Conservation (phyloP, 2,329 filamentous ascomycete genomes). For the Rhynchosporium secalis region DNA sequence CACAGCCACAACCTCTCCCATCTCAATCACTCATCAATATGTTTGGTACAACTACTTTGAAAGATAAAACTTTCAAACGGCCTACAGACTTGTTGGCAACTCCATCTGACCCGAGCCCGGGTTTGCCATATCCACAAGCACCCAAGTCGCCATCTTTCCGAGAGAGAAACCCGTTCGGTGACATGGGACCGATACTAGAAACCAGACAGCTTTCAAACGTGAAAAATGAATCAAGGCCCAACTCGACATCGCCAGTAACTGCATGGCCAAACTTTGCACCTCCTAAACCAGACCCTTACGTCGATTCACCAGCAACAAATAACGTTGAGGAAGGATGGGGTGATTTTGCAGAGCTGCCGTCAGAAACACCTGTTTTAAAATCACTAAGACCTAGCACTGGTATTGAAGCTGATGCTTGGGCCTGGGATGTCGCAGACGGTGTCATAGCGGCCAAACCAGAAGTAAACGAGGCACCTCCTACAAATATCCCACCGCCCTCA, state of each 20-base stretch:
- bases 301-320: constrained; percentile 35
- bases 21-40: constrained; percentile 38
- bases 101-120: constrained; percentile 34
- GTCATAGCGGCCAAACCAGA: constrained; percentile 19
- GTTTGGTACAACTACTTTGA: constrained; percentile 35
- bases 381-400: constrained; percentile 24
- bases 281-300: constrained; percentile 27
- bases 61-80: constrained; percentile 38
- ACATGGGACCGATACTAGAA: constrained; percentile 45
- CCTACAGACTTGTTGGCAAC: constrained; percentile 40
- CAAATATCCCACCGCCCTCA: constrained; percentile 86
- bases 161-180: constrained; percentile 54
- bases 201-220: constrained; percentile 43
- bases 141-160: constrained; percentile 55
- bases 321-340: constrained; percentile 52
- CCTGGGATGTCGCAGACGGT: constrained; percentile 37
- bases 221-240: constrained; percentile 40
- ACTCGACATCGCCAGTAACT: constrained; percentile 37
- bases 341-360: constrained; percentile 50
- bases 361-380: constrained; percentile 30
- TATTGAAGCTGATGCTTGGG: constrained; percentile 38
- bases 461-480: constrained; percentile 41
- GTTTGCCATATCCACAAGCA: constrained; percentile 47
- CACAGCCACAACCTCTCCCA: constrained; percentile 23
- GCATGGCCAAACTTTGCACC: constrained; percentile 37